These are phyloP conservation scores for Microsporum ferrugineum DNA, from an alignment of 2,329 filamentous ascomycete genomes.

Conservation along the genomic window DNA sequence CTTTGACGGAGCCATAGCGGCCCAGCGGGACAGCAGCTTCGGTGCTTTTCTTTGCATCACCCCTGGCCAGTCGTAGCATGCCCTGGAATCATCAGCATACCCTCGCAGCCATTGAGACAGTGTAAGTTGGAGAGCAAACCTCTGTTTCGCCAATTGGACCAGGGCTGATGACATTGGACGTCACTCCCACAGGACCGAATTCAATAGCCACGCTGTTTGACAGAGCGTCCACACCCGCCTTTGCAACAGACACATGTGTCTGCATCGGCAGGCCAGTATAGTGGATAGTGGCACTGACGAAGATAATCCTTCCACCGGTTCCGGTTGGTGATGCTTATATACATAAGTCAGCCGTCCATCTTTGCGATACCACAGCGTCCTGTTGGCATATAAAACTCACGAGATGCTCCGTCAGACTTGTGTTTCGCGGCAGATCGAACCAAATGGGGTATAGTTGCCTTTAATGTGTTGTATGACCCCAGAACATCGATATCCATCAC, in stretches of 20 bases:
- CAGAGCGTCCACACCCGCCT: conserved; percentile 80
- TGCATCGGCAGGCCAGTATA: conserved; percentile 79
- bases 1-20: conserved; percentile 65
- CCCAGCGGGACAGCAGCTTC: conserved; percentile 55
- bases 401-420: conserved; percentile 47
- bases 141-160: conserved; percentile 81
- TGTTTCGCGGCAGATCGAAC: conserved; percentile 58
- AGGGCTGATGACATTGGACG: conserved; percentile 78
- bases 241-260: conserved; percentile 80
- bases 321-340: conserved; percentile 32
- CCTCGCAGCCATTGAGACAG: neutral
- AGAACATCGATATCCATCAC: conserved; percentile 95
- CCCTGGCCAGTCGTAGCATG: conserved; percentile 51
- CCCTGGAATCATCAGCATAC: conserved; percentile 35
- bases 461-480: conserved; percentile 88
- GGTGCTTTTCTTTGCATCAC: conserved; percentile 39
- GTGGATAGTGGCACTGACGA: conserved; percentile 82
- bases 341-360: too few relatives aligned
- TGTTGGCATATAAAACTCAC: conserved; percentile 20
- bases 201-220: conserved; percentile 71
- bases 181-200: conserved; percentile 76
- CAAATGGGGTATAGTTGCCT: conserved; percentile 77
- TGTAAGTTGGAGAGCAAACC: conserved; percentile 16
- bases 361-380: too few relatives aligned
- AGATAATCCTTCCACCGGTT: conserved; percentile 74